Base-by-base conservation (phyloP, 768 basidiomycete genomes). In the Mycena vitilis region DNA sequence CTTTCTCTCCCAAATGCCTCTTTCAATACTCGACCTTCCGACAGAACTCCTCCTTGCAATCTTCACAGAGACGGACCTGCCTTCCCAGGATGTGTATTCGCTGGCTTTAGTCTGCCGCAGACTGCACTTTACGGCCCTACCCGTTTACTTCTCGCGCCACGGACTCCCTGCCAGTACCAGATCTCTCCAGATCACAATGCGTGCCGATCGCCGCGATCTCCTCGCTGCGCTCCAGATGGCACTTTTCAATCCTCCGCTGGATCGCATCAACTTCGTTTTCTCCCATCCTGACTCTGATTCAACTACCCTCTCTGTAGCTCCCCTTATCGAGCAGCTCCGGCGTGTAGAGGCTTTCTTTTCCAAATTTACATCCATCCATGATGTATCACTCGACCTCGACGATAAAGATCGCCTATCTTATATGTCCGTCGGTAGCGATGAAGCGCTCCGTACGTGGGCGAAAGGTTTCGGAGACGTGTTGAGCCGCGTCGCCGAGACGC, bases 71-170 rank as follows among this genome's bases (percentile, higher is more conserved):
- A 30, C 60, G 18, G 52, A 66, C 25, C 15, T 30, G 30, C 30
- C 30, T 30, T 38, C 16, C 59, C 58, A 10, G 11, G 34, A 6
- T n/a, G 60, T 22, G 20, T 59, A 4, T 22, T 30, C 9, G 23
- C 44, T 60, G 1, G 13, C 53, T 16, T n/a, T 55, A 5, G 11
- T 61, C 15, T 60, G 44, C 25, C 58, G 65, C 8, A 36, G 65
- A 15, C 45, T 66, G 5, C 52, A 66, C 20, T 47, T 60, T 23
- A 49, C 61, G 30, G 65, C 65, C 0, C 65, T 66, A 9, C 52
- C 65, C 4, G n/a, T 60, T 20, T 61, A 56, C 7, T 22, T 66
- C 12, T n/a, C 59, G 5, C 65, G 65, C 5, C 42, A 56, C 23
- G 40, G 37, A 0, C 0, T 66, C 13, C 18, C 45, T 15, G 23